These are phyloP conservation scores for Quercus lobata DNA, from an alignment of 331 rosid genomes.

Conservation along the genomic window DNA sequence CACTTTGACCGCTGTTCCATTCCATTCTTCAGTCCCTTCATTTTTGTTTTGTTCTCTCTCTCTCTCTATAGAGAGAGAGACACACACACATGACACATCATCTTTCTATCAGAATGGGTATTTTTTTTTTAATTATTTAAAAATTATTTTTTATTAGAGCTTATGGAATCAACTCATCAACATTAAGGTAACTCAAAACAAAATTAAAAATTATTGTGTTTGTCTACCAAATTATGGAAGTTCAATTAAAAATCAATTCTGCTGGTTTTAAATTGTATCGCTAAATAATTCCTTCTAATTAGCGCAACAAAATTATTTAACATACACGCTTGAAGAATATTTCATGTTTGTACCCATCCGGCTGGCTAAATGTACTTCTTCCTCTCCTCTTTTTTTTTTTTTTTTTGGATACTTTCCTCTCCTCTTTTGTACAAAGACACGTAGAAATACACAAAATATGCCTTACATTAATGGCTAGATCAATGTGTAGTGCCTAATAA, in stretches of 20 bases:
- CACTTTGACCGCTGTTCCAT: background rate
- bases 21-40: background rate
- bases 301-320: too few relatives aligned
- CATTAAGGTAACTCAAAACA: background rate
- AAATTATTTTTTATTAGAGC: too few relatives aligned
- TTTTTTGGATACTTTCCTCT: too few relatives aligned
- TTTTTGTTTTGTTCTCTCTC: background rate
- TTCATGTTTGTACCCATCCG: too few relatives aligned
- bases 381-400: too few relatives aligned
- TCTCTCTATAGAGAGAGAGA: background rate
- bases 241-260: background rate
- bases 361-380: too few relatives aligned
- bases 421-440: too few relatives aligned
- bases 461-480: background rate
- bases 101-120: background rate
- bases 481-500: background rate
- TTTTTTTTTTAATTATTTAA: too few relatives aligned
- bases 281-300: background rate
- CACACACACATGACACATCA: background rate
- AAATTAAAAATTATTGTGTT: background rate
- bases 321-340: too few relatives aligned
- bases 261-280: background rate
- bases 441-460: background rate
- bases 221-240: background rate
- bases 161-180: background rate